Conservation (phyloP, 2,329 filamentous ascomycete genomes). For the Penicillium sp. region DNA sequence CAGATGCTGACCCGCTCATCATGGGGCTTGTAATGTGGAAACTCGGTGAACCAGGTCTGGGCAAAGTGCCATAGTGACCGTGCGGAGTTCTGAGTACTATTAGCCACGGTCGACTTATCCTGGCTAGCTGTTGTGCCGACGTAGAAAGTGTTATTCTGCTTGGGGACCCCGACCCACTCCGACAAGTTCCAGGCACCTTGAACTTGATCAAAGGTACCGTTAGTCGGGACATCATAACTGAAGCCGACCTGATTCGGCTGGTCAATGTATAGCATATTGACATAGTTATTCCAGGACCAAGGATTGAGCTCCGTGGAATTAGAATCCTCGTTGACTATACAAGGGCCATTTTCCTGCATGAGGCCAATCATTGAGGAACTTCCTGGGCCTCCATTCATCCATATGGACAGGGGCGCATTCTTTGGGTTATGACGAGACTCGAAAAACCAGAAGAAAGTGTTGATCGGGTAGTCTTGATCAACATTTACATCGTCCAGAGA, state of each 20-base stretch:
- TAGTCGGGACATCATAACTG: conserved; percentile 50
- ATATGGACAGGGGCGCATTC: conserved; percentile 58
- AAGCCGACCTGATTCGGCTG: conserved; percentile 61
- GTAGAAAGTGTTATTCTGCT: conserved; percentile 53
- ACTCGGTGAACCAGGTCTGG: conserved; percentile 61
- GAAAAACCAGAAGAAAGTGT: conserved; percentile 66
- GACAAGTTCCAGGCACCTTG: conserved; percentile 25
- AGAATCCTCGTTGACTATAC: conserved; percentile 51
- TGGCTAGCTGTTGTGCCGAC: conserved; percentile 53
- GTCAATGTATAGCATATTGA: conserved; percentile 69
- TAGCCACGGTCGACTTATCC: conserved; percentile 45
- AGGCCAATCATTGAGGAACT: conserved; percentile 57
- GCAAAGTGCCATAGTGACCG: conserved; percentile 58
- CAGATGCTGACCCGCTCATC: conserved; percentile 50
- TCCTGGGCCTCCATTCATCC: conserved; percentile 62
- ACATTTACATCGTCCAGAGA: conserved; percentile 39
- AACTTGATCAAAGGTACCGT: conserved; percentile 39
- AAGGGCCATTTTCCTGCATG: conserved; percentile 53
- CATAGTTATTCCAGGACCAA: conserved; percentile 61
- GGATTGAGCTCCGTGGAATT: conserved; percentile 55
- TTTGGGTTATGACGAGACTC: conserved; percentile 53
- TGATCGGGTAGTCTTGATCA: conserved; percentile 55
- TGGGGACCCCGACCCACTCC: conserved; percentile 30
- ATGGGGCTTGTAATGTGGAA: conserved; percentile 60
- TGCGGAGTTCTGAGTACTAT: conserved; percentile 53